Base-by-base conservation (phyloP, 108 stramenopile genomes). In the Schizochytrium sp. region DNA sequence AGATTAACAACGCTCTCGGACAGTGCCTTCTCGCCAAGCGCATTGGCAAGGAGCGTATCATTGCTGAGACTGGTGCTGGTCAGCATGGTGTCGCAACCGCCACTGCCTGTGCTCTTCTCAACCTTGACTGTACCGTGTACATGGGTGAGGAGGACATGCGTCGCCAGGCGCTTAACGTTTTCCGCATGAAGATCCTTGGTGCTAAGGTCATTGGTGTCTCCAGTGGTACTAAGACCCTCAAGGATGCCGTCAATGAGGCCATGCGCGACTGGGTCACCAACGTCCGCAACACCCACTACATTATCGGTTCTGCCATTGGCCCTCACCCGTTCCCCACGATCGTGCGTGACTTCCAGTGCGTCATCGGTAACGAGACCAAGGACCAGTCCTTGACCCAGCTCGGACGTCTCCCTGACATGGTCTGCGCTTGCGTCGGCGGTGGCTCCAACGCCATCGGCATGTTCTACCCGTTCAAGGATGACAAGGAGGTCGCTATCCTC, bases 211-310 rank as follows among this genome's bases (percentile, higher is more conserved):
- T 97, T 10, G 96, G 97, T 15, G 98, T 98, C n/a, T 87, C 94
- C 72, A 94, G 93, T 87, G 98, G 98, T 72, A 95, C 96, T 89
- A 38, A 40, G 28, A 98, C 97, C 15, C 91, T 98, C 57, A 98
- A 98, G 95, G 98, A 98, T 91, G 98, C 98, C 87, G 97, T 98
- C 94, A 98, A 98, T 91, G 98, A 98, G 93, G 98, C 97, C 57
- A 97, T 98, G 97, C 95, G 97, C 41, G 98, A 98, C 93, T 98
- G 97, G 97, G 97, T 98, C 5, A 98, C 98, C 64, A 98, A 98
- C 87, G 97, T 98, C 38, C 94, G 96, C 61, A 92, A 96, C 88
- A 98, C 98, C 42, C 97, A 98, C 90, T 98, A 98, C 91, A 91
- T 98, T 55, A 98, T 98, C 90, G 98, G 98, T 15, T 97, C 97